These are phyloP conservation scores for Aspergillus unguis DNA, from an alignment of 2,329 filamentous ascomycete species.

Conservation along the genomic window DNA sequence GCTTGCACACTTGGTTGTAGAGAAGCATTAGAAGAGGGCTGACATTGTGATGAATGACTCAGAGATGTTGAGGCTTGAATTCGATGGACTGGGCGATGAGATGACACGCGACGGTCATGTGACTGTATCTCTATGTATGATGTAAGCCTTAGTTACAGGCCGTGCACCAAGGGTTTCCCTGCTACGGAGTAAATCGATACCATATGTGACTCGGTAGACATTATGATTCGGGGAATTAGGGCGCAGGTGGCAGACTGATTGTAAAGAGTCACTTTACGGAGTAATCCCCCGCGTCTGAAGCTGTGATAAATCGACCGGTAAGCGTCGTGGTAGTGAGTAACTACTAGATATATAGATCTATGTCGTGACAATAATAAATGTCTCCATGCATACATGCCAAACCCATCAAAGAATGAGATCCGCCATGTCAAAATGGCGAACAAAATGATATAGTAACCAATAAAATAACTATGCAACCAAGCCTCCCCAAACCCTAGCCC, in stretches of 20 bases:
- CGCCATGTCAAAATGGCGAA: not conserved
- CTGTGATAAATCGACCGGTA: too few species aligned
- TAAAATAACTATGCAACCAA: conserved; percentile 9
- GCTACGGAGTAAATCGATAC: too few species aligned
- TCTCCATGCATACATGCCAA: too few species aligned
- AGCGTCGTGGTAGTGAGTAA: too few species aligned
- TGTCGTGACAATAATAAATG: too few species aligned
- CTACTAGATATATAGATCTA: too few species aligned
- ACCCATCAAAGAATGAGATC: too few species aligned
- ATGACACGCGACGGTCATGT: conserved; percentile 2
- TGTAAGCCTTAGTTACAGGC: not conserved
- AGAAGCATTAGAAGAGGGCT: conserved; percentile 5
- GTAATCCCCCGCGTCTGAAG: too few species aligned
- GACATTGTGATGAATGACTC: conserved; percentile 14
- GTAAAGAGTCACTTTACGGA: too few species aligned
- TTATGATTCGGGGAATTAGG: too few species aligned
- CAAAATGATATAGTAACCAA: not conserved
- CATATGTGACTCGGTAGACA: too few species aligned
- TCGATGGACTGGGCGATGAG: not conserved
- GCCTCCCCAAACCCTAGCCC: conserved; percentile 1
- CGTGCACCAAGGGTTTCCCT: not conserved
- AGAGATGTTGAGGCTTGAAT: not conserved
- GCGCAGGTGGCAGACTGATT: too few species aligned
- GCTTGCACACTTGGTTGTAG: not conserved
- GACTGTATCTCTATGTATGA: not conserved